Base-by-base conservation (phyloP, 768 basidiomycete genomes). In the Suillus variegatus region DNA sequence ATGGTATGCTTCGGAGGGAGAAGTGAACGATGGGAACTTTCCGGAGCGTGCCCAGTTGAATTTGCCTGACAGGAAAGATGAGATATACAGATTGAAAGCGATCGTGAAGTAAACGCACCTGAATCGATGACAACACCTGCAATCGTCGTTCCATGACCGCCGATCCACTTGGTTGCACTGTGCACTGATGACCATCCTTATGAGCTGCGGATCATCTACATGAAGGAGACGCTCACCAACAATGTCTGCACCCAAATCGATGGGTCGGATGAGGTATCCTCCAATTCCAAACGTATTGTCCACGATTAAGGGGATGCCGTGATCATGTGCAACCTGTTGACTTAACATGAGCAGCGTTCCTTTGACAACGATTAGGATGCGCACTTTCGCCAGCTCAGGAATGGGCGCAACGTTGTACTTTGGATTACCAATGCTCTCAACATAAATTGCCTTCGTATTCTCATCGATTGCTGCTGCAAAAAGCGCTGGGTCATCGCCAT, bases 161-260 rank as follows among this genome's bases (percentile, higher is more conserved):
- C 81, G 7, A 90, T 86, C 89, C 88, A 90, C 71, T 90, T 89
- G 0, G 87, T 89, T 2, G 85, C 85, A 36, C 83, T 84, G 69
- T 86, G 82, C 0, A 85, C 84, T 83, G 22, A 14, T 2, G 25
- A 49, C 36, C 36, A 38, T 22, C 16, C 36, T 2, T n/a, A 40
- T 57, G 9, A 40, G 56, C 14, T 9, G 2, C 38, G 2, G 40
- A n/a, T 57, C n/a, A 4, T 0, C n/a, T 8, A 25, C 56, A 1
- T 40, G 14, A 40, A 1, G 6, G n/a, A 40, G 16, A 8, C 16
- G 72, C 78, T 54, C 16, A 80, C 82, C 61, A 63, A 87, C 78
- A 49, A 88, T 86, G 66, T 88, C 84, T 5, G 86, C 85, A 22
- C 87, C 87, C 58, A 82, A 80, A 38, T 85, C 80, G 52, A 88